Evolutionary conservation across 176 grass and related monocot genomes (phyloP).

Genomic region (Ananas comosus): DNA sequence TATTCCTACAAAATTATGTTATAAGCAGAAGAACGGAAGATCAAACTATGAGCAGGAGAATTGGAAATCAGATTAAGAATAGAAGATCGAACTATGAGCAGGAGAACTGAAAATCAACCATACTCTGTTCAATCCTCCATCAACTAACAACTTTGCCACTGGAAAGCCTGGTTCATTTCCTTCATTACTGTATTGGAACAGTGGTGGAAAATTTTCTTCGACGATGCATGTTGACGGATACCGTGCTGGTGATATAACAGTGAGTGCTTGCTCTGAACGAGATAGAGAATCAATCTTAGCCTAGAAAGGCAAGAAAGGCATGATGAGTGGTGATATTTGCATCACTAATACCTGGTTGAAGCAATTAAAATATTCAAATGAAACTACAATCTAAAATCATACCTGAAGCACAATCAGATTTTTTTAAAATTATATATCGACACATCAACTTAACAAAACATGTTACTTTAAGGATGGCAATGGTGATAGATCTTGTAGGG

Average conservation of each 20-base stretch:
- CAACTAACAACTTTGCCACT: conserved; percentile 45
- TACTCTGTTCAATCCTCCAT: conserved; percentile 70
- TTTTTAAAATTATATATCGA: too few species aligned
- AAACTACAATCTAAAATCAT: too few species aligned
- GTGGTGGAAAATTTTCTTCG: conserved; percentile 42
- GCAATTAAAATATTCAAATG: too few species aligned
- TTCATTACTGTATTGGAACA: conserved; percentile 43
- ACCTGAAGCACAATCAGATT: too few species aligned
- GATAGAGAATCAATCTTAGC: conserved; percentile 50
- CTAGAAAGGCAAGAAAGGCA: conserved; percentile 25
- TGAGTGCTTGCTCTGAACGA: conserved; percentile 26
- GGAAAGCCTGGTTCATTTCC: conserved; percentile 14
- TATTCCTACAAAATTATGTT: conserved; percentile 44
- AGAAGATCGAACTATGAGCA: not conserved
- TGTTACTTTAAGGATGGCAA: too few species aligned
- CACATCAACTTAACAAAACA: too few species aligned
- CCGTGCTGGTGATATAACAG: conserved; percentile 47
- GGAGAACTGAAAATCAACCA: conserved; percentile 9
- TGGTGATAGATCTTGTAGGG: too few species aligned
- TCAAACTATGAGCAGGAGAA: not conserved
- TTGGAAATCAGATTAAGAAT: conserved; percentile 4
- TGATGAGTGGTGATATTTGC: not conserved
- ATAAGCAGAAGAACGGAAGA: conserved; percentile 20
- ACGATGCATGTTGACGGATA: conserved; percentile 34
- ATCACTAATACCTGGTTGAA: too few species aligned